Evolutionary conservation across 805 yeast genomes (phyloP), one percentile per base, ranked within the genome.

Genomic region (Saccharomycopsis capsularis): DNA sequence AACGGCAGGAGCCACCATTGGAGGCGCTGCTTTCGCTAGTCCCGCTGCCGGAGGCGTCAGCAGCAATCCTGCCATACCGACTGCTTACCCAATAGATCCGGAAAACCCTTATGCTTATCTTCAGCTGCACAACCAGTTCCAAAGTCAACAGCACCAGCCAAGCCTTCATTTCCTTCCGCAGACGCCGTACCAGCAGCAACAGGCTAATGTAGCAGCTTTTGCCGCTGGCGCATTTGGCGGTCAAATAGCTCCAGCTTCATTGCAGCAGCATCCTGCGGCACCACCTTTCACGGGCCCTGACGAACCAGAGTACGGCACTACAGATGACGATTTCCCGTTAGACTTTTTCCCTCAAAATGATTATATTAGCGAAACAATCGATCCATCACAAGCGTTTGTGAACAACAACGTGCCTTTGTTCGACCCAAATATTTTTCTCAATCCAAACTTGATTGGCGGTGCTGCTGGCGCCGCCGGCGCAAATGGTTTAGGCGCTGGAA

Each of bases 321-420:
- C 71, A 27, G 81, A 77, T 43, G 83, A 81, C 52, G 89, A 82
- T 58, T 82, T 82, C 65, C 89, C 90, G 3, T 63, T 83, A 48
- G 89, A 82, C 56, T 82, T 80, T 59, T 73, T 82, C 58, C 78
- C 79, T 3, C 70, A 66, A 24, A 62, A 66, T 39, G 69, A 65
- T 47, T 63, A 63, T 52, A 64, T 67, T 6, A 60, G 59, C 23
- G 50, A 53, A 32, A 44, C 50, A 27, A 41, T 50, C 21, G 52
- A 55, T 22, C 54, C 54, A 18, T 34, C 45, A 3, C 44, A 36
- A 35, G 44, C 44, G 16, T 46, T 44, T 32, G 25, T 30, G 15
- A 35, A 25, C 27, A 37, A 44, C 40, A 40, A 35, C 16, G 49
- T 40, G 37, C 54, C 40, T 27, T 46, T 24, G 46, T 49, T 46